Conservation (phyloP, 1,139 yeast genomes). For the Kodamaea anthophila region DNA sequence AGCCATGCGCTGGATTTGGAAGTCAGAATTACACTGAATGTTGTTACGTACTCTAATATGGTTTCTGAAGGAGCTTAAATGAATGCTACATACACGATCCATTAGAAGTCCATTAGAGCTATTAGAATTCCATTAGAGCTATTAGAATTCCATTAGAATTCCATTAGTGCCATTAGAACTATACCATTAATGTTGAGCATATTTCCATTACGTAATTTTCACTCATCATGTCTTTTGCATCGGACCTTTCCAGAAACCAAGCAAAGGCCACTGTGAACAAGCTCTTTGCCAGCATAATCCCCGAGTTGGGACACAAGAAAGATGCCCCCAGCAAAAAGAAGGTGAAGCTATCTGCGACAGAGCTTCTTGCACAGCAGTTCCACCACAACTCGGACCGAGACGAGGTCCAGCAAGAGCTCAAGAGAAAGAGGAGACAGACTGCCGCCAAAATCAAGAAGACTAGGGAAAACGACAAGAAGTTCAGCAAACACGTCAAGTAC, state of each 20-base stretch:
- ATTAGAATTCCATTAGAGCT: too few relatives aligned
- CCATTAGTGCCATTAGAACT: too few relatives aligned
- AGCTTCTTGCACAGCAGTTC: conserved; percentile 13
- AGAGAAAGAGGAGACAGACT: conserved; percentile 23
- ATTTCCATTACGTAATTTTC: too few relatives aligned
- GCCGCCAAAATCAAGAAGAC: conserved; percentile 32
- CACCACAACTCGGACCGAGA: conserved; percentile 29
- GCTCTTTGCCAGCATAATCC: conserved; percentile 36
- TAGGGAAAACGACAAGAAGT: conserved; percentile 30
- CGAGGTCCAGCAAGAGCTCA: conserved; percentile 22
- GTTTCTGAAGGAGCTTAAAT: too few relatives aligned
- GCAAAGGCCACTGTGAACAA: conserved; percentile 38
- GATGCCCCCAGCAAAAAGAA: conserved; percentile 2
- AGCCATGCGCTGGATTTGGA: too few relatives aligned
- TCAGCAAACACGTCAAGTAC: conserved; percentile 47
- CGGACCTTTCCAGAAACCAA: conserved; percentile 26
- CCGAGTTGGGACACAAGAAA: conserved; percentile 18
- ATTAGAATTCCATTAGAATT: too few relatives aligned
- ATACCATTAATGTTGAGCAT: too few relatives aligned
- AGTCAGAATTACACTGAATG: too few relatives aligned
- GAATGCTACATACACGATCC: too few relatives aligned
- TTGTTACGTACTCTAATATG: too few relatives aligned
- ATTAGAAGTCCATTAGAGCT: too few relatives aligned
- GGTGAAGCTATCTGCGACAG: conserved; percentile 15
- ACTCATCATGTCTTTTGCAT: conserved; percentile 24